Percentiles rank a stretch among this genome's conserved stretches.
Conservation (phyloP, 2,329 filamentous ascomycete species). For the Epichloe amarillans region DNA sequence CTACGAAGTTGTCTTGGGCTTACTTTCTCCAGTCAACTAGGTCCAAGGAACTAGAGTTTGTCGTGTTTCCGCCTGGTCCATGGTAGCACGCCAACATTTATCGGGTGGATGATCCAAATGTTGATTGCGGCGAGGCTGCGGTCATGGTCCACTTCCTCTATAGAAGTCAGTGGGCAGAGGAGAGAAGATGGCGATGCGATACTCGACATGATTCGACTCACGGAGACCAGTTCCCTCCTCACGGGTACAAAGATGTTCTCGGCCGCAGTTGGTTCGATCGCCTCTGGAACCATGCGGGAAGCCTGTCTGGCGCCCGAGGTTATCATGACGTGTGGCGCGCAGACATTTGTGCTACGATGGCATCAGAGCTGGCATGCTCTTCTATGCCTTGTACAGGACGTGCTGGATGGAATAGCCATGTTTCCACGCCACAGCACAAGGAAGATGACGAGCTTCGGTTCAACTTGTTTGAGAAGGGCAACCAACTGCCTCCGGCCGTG, state of each 20-base stretch:
- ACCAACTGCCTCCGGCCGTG: slow-evolving; percentile 9
- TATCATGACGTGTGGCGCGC: no score
- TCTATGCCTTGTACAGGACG: slow-evolving; percentile 19
- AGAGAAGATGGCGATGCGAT: slow-evolving; percentile 16
- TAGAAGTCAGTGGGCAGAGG: slow-evolving; percentile 8
- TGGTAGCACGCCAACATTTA: no score
- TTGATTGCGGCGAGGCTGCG: slow-evolving; percentile 9
- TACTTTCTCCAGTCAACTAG: no score
- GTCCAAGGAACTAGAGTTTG: no score
- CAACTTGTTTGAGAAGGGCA: slow-evolving; percentile 11
- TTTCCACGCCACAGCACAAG: slow-evolving; percentile 4
- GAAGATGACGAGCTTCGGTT: slow-evolving; percentile 8
- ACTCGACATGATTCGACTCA: slow-evolving; percentile 12
- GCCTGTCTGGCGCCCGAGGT: slow-evolving; percentile 9
- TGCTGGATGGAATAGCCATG: slow-evolving; percentile 11
- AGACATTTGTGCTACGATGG: no score
- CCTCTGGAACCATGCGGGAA: slow-evolving; percentile 23
- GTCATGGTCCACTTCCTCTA: slow-evolving; percentile 14
- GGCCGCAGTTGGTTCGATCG: slow-evolving; percentile 18
- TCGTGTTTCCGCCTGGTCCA: no score
- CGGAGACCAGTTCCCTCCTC: slow-evolving; percentile 13
- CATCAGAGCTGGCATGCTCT: slow-evolving; percentile 7
- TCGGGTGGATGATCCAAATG: not conserved
- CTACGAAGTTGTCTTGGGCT: no score
- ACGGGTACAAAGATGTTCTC: slow-evolving; percentile 15